These are phyloP conservation scores for Carex pumila DNA, from an alignment of 176 grass and related monocot genomes.

Conservation along the genomic window DNA sequence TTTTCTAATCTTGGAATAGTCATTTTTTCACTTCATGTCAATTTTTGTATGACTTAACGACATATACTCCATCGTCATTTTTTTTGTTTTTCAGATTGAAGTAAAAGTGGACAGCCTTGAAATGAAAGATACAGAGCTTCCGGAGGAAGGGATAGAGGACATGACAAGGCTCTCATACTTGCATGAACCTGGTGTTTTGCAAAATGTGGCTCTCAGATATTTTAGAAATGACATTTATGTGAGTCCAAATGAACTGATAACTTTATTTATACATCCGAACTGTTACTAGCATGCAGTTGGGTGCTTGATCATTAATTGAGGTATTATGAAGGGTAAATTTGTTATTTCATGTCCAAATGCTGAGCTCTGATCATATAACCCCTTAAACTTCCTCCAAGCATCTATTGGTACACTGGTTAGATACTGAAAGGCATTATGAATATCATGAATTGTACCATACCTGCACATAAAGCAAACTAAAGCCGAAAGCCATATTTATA, in stretches of 20 bases:
- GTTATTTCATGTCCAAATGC: neutral
- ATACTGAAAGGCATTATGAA: neutral
- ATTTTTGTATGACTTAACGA: neutral
- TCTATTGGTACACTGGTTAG: neutral
- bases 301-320: neutral
- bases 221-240: conserved; percentile 91
- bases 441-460: neutral
- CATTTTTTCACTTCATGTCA: neutral
- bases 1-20: neutral
- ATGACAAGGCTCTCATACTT: conserved; percentile 97
- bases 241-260: conserved; percentile 23
- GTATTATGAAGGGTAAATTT: neutral
- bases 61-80: neutral
- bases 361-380: neutral
- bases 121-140: conserved; percentile 82
- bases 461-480: neutral
- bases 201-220: conserved; percentile 79
- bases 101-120: conserved; percentile 46
- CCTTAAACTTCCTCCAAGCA: neutral
- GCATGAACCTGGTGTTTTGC: conserved; percentile 92
- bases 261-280: neutral
- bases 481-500: neutral
- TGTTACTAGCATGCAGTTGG: neutral
- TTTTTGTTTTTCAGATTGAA: conserved; percentile 17
- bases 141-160: conserved; percentile 71